A percentile compares a stretch with the other conserved stretches of the same genome.
Conservation (phyloP, 2,329 filamentous ascomycete species). For the Cylindrodendrum hubeiense region DNA sequence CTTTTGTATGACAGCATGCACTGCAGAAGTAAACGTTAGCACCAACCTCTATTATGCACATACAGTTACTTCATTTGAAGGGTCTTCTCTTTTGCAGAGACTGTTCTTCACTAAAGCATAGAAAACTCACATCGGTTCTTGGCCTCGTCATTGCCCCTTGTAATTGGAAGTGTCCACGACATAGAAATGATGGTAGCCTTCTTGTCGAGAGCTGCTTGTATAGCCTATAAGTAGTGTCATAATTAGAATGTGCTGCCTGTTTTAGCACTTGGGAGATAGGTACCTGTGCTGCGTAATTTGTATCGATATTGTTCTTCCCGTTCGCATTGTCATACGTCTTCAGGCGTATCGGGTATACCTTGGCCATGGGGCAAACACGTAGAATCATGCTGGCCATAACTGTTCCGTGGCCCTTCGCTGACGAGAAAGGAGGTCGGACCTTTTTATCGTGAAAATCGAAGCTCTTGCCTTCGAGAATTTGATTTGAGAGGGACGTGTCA, state of each 20-base stretch:
- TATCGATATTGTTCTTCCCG: neutral
- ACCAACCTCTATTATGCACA: too few species aligned
- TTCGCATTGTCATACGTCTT: conserved; percentile 24
- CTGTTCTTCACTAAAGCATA: too few species aligned
- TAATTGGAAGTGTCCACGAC: conserved; percentile 27
- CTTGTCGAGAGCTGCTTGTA: conserved; percentile 25
- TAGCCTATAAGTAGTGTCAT: neutral
- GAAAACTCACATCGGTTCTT: neutral
- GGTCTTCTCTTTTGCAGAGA: too few species aligned
- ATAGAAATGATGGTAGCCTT: conserved; percentile 28
- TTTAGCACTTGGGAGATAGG: neutral
- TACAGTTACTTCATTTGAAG: too few species aligned
- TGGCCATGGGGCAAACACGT: conserved; percentile 41
- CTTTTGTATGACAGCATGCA: neutral
- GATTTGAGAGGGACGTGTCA: conserved; percentile 1
- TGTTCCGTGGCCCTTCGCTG: conserved; percentile 34
- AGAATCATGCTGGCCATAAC: conserved; percentile 42
- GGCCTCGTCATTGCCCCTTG: neutral
- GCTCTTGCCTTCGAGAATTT: conserved; percentile 14
- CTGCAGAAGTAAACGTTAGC: too few species aligned
- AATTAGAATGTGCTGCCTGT: too few species aligned
- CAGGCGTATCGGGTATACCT: conserved; percentile 40
- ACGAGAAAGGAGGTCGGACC: conserved; percentile 13
- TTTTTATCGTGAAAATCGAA: conserved; percentile 18
- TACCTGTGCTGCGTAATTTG: conserved; percentile 20